Conservation (phyloP, 2,329 filamentous ascomycete species). For the Colletotrichum eremochloae region DNA sequence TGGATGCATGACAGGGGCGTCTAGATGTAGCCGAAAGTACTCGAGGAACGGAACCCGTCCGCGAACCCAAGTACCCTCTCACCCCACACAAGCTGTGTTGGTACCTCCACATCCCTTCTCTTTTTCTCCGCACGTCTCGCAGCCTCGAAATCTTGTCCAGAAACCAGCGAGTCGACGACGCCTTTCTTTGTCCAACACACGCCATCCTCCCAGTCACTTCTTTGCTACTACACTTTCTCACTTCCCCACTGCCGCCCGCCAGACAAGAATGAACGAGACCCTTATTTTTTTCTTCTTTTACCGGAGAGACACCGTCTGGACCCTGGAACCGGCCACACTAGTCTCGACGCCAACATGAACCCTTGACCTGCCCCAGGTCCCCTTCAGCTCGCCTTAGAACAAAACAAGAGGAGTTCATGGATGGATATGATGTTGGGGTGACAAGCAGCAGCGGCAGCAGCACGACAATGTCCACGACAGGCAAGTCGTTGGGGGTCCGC, state of each 20-base stretch:
- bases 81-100: constrained; percentile 3
- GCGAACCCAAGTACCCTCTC: neutral
- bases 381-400: neutral
- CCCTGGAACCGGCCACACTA: constrained; percentile 25
- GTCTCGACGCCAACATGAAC: constrained; percentile 26
- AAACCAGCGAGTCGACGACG: constrained; percentile 10
- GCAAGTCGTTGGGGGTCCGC: neutral
- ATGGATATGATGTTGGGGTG: neutral
- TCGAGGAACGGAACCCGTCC: neutral
- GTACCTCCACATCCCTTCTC: neutral
- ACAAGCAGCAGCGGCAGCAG: neutral
- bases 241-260: constrained; percentile 7
- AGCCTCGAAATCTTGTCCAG: constrained; percentile 9
- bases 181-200: constrained; percentile 19
- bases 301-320: constrained; percentile 21
- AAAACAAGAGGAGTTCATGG: neutral
- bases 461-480: neutral
- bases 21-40: too few relatives aligned
- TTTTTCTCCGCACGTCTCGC: neutral
- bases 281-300: neutral
- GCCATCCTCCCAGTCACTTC: neutral
- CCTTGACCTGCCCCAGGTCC: constrained; percentile 18
- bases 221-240: neutral
- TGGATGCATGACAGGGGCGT: too few relatives aligned
- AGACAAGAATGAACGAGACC: constrained; percentile 22